Conservation (phyloP, 179 eudicot genomes). For the Patellifolia procumbens region DNA sequence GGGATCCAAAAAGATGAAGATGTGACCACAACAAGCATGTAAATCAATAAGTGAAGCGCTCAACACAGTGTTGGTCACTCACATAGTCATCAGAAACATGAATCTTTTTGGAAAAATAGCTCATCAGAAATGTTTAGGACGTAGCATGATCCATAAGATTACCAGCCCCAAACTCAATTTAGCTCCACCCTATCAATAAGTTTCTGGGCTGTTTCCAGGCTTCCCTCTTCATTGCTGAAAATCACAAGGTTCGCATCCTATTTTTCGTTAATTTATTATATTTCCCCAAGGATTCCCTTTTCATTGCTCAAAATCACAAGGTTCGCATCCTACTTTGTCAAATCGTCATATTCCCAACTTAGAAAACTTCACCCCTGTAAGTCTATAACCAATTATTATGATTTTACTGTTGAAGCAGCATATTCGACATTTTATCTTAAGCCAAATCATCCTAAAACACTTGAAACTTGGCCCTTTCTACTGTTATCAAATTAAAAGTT, state of each 20-base stretch:
- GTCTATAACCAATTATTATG: neutral
- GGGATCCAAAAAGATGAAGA: too few relatives aligned
- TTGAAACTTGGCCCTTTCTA: neutral
- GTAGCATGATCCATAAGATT: neutral
- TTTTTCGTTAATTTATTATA: too few relatives aligned
- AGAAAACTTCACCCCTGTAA: neutral
- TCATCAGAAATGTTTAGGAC: neutral
- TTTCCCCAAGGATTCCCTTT: neutral
- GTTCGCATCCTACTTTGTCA: neutral
- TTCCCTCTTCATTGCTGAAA: neutral
- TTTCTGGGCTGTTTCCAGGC: too few relatives aligned
- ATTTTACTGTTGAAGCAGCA: neutral
- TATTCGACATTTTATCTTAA: neutral
- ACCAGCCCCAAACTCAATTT: neutral
- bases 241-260: too few relatives aligned
- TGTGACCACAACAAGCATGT: too few relatives aligned
- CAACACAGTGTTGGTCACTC: too few relatives aligned
- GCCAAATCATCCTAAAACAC: neutral
- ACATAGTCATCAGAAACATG: too few relatives aligned
- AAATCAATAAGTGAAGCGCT: too few relatives aligned
- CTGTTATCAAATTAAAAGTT: neutral
- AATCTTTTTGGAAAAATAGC: neutral
- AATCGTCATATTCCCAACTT: neutral
- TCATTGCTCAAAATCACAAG: neutral
- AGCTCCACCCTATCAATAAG: neutral